Conservation (phyloP, 2,329 filamentous ascomycete genomes). For the Chrysoporthe cubensis region DNA sequence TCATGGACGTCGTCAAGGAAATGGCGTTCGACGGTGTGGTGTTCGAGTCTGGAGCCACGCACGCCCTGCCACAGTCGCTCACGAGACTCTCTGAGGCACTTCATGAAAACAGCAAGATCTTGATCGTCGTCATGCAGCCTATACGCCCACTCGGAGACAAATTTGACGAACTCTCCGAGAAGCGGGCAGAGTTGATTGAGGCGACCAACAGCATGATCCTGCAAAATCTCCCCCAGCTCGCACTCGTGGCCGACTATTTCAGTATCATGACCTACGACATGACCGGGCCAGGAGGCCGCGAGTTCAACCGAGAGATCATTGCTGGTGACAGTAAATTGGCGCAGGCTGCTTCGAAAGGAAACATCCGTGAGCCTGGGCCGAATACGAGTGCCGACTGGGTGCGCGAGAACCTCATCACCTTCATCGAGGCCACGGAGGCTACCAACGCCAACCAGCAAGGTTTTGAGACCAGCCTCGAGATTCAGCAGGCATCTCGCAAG, state of each 20-base stretch:
- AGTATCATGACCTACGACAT: conserved; percentile 34
- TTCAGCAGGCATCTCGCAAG: conserved; percentile 22
- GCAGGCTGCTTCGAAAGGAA: conserved; percentile 15
- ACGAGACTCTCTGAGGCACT: conserved; percentile 26
- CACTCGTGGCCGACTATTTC: conserved; percentile 31
- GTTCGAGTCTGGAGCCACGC: conserved; percentile 31
- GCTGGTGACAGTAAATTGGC: conserved; percentile 16
- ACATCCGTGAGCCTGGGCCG: conserved; percentile 28
- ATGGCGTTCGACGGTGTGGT: conserved; percentile 31
- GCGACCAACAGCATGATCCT: conserved; percentile 21
- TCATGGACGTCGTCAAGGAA: conserved; percentile 28
- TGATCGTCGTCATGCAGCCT: conserved; percentile 32
- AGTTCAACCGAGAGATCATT: conserved; percentile 7
- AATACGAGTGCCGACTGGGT: conserved; percentile 30
- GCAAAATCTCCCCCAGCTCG: conserved; percentile 26
- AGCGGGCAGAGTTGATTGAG: conserved; percentile 12
- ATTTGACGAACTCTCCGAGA: conserved; percentile 11
- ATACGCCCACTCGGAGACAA: conserved; percentile 21
- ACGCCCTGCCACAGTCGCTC: conserved; percentile 29
- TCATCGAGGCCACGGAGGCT: conserved; percentile 22
- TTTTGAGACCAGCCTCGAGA: conserved; percentile 17
- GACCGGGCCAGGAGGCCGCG: conserved; percentile 29
- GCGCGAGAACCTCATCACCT: conserved; percentile 24
- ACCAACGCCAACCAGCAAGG: conserved; percentile 4
- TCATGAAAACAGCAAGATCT: conserved; percentile 26